Evolutionary conservation across 805 yeast genomes (phyloP).

Genomic region (Huiozyma naganishii): DNA sequence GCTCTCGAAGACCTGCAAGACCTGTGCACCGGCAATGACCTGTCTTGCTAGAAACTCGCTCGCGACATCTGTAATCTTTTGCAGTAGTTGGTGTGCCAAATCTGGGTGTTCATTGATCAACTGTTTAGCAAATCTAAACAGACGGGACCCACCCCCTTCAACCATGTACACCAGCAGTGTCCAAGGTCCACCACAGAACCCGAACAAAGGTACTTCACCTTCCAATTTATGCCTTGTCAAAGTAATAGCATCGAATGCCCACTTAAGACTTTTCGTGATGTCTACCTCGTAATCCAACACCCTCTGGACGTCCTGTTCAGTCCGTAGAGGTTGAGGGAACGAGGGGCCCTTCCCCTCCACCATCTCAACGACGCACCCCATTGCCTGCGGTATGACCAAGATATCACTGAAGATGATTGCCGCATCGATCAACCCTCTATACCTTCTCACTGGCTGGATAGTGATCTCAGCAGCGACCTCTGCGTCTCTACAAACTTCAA

Average conservation of each 20-base stretch:
- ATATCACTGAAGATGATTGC: slow-evolving; percentile 96
- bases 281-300: slow-evolving; percentile 52
- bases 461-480: slow-evolving; percentile 91
- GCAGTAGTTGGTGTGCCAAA: slow-evolving; percentile 58
- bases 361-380: slow-evolving; percentile 94
- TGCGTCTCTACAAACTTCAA: slow-evolving; percentile 90
- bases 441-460: slow-evolving; percentile 89
- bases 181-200: slow-evolving; percentile 98
- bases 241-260: slow-evolving; percentile 94
- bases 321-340: slow-evolving; percentile 78
- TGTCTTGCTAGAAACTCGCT: slow-evolving; percentile 89
- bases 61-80: slow-evolving; percentile 76
- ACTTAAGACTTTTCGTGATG: slow-evolving; percentile 65
- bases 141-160: slow-evolving; percentile 91
- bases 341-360: slow-evolving; percentile 90
- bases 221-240: slow-evolving; percentile 74
- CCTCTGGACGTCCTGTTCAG: slow-evolving; percentile 52
- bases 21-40: slow-evolving; percentile 96
- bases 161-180: slow-evolving; percentile 92
- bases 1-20: slow-evolving; percentile 91
- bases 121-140: slow-evolving; percentile 83
- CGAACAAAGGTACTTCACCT: slow-evolving; percentile 89
- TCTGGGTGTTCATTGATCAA: slow-evolving; percentile 81
- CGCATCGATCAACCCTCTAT: slow-evolving; percentile 83
- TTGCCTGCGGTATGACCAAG: slow-evolving; percentile 92